Conservation (phyloP, 2,329 filamentous ascomycete genomes). For the Paraconiothyrium brasiliense region DNA sequence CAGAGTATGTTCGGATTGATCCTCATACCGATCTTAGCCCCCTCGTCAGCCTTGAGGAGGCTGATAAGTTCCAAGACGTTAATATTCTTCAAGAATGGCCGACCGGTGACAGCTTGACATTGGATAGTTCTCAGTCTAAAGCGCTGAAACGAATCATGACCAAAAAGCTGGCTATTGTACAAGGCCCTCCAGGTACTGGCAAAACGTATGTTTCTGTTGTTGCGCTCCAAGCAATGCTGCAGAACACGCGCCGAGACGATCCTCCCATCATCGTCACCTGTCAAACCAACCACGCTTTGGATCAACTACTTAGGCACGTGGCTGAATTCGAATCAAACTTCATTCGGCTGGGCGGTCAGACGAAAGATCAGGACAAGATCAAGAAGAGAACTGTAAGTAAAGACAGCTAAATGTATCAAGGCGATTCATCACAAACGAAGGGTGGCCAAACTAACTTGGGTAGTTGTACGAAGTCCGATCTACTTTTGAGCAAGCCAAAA, state of each 20-base stretch:
- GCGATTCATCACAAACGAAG: neutral
- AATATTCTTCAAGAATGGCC: slow-evolving; percentile 68
- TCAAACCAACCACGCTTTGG: slow-evolving; percentile 90
- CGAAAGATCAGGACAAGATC: slow-evolving; percentile 69
- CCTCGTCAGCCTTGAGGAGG: slow-evolving; percentile 51
- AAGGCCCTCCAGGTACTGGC: slow-evolving; percentile 81
- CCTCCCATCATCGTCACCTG: slow-evolving; percentile 81
- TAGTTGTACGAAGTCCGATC: slow-evolving; percentile 64
- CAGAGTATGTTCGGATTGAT: slow-evolving; percentile 62
- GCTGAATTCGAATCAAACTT: slow-evolving; percentile 70
- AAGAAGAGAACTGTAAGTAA: slow-evolving; percentile 67
- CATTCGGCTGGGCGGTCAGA: slow-evolving; percentile 74
- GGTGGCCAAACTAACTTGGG: neutral
- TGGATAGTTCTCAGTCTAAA: slow-evolving; percentile 76
- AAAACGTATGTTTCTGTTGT: slow-evolving; percentile 86
- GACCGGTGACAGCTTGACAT: slow-evolving; percentile 51
- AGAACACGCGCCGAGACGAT: slow-evolving; percentile 64
- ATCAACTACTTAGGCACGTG: slow-evolving; percentile 77
- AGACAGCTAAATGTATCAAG: neutral
- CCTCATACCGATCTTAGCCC: slow-evolving; percentile 62
- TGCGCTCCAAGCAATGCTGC: slow-evolving; percentile 72
- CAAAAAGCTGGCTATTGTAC: slow-evolving; percentile 76
- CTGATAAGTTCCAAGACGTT: slow-evolving; percentile 56
- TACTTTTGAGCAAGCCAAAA: slow-evolving; percentile 29
- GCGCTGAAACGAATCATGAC: slow-evolving; percentile 77